Percentiles rank a stretch among this genome's conserved stretches.
phyloP scores from a whole-genome alignment of 345 rosid species.

The Populus alba region DNA sequence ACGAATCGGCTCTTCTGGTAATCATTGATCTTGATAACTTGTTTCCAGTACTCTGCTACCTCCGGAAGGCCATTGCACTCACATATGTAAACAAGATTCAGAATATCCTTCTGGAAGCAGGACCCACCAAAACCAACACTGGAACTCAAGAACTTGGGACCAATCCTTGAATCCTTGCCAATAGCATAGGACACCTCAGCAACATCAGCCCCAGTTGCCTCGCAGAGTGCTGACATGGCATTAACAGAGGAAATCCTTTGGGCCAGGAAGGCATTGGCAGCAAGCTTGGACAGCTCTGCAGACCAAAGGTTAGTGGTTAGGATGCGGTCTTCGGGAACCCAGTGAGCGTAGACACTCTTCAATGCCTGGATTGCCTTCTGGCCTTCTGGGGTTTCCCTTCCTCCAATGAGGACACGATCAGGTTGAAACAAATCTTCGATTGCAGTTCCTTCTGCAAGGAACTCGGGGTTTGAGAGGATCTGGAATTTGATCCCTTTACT shows the following conservation, averaged over 20 bases:
- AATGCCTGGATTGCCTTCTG: conserved; percentile 67
- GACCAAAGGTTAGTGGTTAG: conserved; percentile 92
- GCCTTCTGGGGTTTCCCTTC: conserved; percentile 90
- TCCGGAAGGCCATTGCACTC: conserved; percentile 94
- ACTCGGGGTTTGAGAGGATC: conserved; percentile 92
- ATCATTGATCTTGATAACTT: conserved; percentile 89
- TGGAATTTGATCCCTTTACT: conserved; percentile 93
- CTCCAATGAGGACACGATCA: conserved; percentile 87
- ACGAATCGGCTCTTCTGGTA: conserved; percentile 84
- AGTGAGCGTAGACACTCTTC: conserved; percentile 76
- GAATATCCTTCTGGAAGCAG: conserved; percentile 86
- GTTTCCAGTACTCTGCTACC: conserved; percentile 94
- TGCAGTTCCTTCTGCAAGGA: conserved; percentile 96
- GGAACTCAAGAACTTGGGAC: conserved; percentile 80
- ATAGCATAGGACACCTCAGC: conserved; percentile 72
- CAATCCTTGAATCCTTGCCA: conserved; percentile 76
- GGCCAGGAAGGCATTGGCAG: conserved; percentile 90
- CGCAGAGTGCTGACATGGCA: conserved; percentile 92
- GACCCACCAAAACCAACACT: conserved; percentile 94
- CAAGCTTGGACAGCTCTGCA: conserved; percentile 92
- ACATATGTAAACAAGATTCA: conserved; percentile 85
- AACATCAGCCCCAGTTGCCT: conserved; percentile 86
- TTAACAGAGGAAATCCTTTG: conserved; percentile 90
- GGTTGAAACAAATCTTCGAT: conserved; percentile 67
- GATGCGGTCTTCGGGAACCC: conserved; percentile 83